Evolutionary conservation across 108 stramenopile genomes (phyloP).

Genomic region (Cylindrotheca closterium): DNA sequence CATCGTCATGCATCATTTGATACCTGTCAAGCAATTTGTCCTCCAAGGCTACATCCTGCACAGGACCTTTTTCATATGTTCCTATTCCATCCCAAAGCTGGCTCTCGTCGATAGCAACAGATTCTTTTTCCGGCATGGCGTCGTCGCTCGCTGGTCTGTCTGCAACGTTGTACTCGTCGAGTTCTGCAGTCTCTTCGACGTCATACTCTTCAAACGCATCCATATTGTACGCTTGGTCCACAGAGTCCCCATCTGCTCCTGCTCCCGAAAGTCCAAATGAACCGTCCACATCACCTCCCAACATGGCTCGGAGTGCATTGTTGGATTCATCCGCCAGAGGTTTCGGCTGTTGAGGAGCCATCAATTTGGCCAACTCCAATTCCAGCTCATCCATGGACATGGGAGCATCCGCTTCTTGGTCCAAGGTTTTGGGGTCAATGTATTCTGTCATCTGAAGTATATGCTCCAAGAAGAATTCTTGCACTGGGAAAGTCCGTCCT

Average conservation of each 20-base stretch:
- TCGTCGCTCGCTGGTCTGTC: background rate
- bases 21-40: slow-evolving; percentile 60
- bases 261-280: slow-evolving; percentile 57
- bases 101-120: slow-evolving; percentile 25
- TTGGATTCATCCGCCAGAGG: background rate
- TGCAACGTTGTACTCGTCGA: slow-evolving; percentile 32
- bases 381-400: slow-evolving; percentile 42
- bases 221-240: background rate
- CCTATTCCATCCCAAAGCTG: slow-evolving; percentile 72
- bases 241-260: slow-evolving; percentile 29
- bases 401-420: slow-evolving; percentile 10
- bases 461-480: slow-evolving; percentile 80
- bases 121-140: slow-evolving; percentile 37
- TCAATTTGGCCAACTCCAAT: slow-evolving; percentile 37
- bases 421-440: slow-evolving; percentile 37
- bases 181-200: slow-evolving; percentile 22
- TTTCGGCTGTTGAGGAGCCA: slow-evolving; percentile 8
- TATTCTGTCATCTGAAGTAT: slow-evolving; percentile 62
- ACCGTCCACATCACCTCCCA: slow-evolving; percentile 56
- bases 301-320: slow-evolving; percentile 34
- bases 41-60: slow-evolving; percentile 23
- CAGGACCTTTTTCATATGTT: slow-evolving; percentile 23
- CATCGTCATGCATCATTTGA: slow-evolving; percentile 70
- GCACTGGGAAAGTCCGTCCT: slow-evolving; percentile 79
- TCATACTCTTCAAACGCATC: slow-evolving; percentile 32